Conservation (phyloP, 345 rosid genomes). For the Citropsis articulata region DNA sequence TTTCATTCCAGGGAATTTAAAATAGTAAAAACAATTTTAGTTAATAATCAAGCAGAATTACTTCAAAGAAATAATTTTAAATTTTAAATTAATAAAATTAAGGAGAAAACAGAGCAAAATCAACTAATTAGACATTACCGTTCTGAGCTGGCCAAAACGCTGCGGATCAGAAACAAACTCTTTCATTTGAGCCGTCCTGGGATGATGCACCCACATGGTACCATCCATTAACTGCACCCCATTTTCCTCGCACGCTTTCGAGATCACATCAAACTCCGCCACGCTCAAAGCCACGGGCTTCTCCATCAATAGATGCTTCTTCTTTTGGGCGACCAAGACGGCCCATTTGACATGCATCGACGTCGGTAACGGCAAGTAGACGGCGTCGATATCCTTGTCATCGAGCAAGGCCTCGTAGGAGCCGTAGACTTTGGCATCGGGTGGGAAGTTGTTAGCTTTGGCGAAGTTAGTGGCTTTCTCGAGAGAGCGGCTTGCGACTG, state of each 20-base stretch:
- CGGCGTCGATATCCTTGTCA: conserved; percentile 72
- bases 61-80: not conserved
- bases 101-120: not conserved
- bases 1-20: no score
- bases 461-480: conserved; percentile 62
- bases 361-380: conserved; percentile 73
- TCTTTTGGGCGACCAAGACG: conserved; percentile 52
- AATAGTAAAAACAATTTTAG: not conserved
- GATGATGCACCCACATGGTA: conserved; percentile 86
- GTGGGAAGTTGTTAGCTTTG: conserved; percentile 53
- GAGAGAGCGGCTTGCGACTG: conserved; percentile 55
- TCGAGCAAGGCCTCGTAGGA: conserved; percentile 73
- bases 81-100: not conserved
- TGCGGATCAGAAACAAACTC: conserved; percentile 45
- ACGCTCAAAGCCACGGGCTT: conserved; percentile 68
- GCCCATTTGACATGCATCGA: conserved; percentile 77
- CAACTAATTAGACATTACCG: conserved; percentile 26
- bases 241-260: conserved; percentile 56
- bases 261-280: conserved; percentile 56
- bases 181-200: conserved; percentile 52
- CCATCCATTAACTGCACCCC: conserved; percentile 88
- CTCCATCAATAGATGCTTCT: conserved; percentile 76
- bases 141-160: conserved; percentile 54
- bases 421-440: conserved; percentile 51
- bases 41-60: not conserved